Percentiles rank a stretch among this genome's conserved stretches.
phyloP scores from a whole-genome alignment of 2,329 filamentous ascomycete species.

The Kalaharituber pfeilii region DNA sequence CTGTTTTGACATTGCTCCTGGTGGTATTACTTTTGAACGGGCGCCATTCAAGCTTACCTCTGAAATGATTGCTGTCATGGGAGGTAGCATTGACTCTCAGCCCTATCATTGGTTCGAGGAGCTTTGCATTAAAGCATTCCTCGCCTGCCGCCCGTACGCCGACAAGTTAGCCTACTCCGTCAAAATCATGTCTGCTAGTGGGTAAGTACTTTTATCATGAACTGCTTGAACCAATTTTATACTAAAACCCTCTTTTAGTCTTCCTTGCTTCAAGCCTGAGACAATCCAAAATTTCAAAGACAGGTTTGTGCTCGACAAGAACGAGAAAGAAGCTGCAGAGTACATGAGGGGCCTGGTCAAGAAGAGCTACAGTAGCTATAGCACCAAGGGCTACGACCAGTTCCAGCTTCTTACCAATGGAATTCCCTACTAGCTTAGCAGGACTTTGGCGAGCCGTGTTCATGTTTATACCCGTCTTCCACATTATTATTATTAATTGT shows the following conservation, averaged over 20 bases:
- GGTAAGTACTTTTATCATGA: slow-evolving; percentile 28
- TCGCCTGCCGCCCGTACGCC: slow-evolving; percentile 69
- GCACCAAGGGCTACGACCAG: slow-evolving; percentile 89
- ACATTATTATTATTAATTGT: too few species aligned
- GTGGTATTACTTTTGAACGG: slow-evolving; percentile 91
- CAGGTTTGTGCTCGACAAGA: slow-evolving; percentile 81
- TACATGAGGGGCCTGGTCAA: slow-evolving; percentile 80
- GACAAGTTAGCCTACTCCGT: slow-evolving; percentile 84
- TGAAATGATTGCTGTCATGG: slow-evolving; percentile 99
- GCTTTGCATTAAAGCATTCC: slow-evolving; percentile 84
- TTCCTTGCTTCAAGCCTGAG: slow-evolving; percentile 96
- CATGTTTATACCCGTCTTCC: too few species aligned
- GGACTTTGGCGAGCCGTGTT: too few species aligned
- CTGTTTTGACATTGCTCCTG: slow-evolving; percentile 96
- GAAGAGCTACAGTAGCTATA: slow-evolving; percentile 80
- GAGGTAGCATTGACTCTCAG: slow-evolving; percentile 65
- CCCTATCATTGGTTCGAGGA: slow-evolving; percentile 94
- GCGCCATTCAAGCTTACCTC: slow-evolving; percentile 94
- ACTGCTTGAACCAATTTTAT: background rate
- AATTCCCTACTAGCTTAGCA: slow-evolving; percentile 69
- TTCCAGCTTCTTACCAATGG: slow-evolving; percentile 96
- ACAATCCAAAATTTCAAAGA: slow-evolving; percentile 85
- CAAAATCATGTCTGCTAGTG: slow-evolving; percentile 85
- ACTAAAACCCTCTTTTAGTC: slow-evolving; percentile 13
- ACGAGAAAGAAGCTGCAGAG: slow-evolving; percentile 79